Percentiles rank a stretch among this genome's conserved stretches.
Evolutionary conservation across 345 rosid genomes (phyloP).

Genomic region (Lenwebbia sp.): DNA sequence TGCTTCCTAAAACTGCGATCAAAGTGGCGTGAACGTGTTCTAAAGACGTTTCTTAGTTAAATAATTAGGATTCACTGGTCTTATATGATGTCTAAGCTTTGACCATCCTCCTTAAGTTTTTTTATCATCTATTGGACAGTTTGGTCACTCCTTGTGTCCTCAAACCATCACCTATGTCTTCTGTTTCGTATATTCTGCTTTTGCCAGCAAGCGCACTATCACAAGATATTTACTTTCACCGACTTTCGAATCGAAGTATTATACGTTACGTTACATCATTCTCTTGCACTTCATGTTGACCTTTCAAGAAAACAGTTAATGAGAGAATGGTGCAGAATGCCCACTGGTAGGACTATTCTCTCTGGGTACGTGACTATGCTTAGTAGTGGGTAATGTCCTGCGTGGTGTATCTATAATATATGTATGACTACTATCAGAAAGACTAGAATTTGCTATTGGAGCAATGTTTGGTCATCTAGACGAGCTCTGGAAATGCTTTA

Average conservation of each 20-base stretch:
- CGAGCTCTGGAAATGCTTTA: neutral
- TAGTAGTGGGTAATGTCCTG: neutral
- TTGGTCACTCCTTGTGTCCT: neutral
- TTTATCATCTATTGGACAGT: neutral
- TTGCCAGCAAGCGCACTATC: neutral
- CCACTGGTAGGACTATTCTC: neutral
- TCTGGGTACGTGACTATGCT: neutral
- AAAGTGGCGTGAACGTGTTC: neutral
- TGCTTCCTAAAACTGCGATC: neutral
- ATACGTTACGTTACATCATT: neutral
- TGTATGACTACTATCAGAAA: neutral
- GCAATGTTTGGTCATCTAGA: neutral
- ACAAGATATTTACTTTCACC: neutral
- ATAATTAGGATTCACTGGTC: neutral
- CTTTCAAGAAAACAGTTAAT: neutral
- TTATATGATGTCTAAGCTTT: neutral
- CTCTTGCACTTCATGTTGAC: neutral
- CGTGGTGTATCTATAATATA: neutral
- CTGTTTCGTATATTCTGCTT: neutral
- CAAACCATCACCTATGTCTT: neutral
- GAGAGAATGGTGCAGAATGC: neutral
- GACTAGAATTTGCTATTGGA: neutral
- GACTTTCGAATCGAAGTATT: neutral
- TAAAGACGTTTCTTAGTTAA: neutral
- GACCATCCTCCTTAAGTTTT: neutral